Evolutionary conservation across 768 basidiomycete species (phyloP).

Genomic region (Hydnomerulius pinastri): DNA sequence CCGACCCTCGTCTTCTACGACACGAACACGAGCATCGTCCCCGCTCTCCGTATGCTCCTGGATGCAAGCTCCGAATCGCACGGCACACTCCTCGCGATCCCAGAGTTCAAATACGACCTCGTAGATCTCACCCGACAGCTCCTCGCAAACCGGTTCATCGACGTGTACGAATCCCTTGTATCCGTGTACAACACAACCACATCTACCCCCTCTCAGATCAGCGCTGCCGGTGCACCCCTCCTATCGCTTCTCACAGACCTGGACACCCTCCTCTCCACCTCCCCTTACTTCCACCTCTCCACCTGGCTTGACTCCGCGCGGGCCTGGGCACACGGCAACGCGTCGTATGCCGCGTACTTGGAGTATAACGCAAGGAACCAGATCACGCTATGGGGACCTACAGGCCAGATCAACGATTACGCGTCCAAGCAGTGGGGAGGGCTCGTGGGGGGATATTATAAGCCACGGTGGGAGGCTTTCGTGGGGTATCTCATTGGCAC

Average conservation of each 20-base stretch:
- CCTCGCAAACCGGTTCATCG: constrained; percentile 40
- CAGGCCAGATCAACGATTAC: constrained; percentile 43
- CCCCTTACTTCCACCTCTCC: constrained; percentile 35
- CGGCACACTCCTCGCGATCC: constrained; percentile 20
- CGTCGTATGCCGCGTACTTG: constrained; percentile 36
- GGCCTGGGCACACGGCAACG: constrained; percentile 30
- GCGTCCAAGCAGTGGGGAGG: constrained; percentile 47
- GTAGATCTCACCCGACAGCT: constrained; percentile 42
- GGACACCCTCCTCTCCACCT: constrained; percentile 35
- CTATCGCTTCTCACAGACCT: constrained; percentile 34
- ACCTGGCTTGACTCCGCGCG: constrained; percentile 38
- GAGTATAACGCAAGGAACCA: constrained; percentile 44
- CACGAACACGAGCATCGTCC: constrained; percentile 55
- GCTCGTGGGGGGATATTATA: constrained; percentile 40
- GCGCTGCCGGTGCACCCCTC: constrained; percentile 28
- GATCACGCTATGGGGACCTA: constrained; percentile 45
- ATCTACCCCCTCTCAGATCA: constrained; percentile 21
- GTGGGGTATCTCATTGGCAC: constrained; percentile 31
- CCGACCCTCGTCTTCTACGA: constrained; percentile 34
- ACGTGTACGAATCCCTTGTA: constrained; percentile 33
- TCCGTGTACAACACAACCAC: constrained; percentile 25
- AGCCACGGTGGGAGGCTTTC: constrained; percentile 37
- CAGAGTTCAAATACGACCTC: constrained; percentile 42
- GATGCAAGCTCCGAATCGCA: constrained; percentile 25
- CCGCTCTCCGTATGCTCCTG: too few species aligned